phyloP scores from a whole-genome alignment of 164 flowering plant species.

The Berberis thunbergii region DNA sequence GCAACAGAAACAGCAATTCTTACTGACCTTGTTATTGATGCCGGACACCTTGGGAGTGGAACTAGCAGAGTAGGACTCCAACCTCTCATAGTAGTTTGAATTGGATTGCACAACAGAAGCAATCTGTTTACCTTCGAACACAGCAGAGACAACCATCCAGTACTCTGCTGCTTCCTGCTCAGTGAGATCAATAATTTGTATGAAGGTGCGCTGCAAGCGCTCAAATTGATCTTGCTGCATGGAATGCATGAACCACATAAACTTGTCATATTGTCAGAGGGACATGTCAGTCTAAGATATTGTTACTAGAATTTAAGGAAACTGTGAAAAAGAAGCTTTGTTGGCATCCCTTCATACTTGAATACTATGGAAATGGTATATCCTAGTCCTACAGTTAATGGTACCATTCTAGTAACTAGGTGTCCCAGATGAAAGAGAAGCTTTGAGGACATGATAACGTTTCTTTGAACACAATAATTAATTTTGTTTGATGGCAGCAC shows the following conservation, averaged over 20 bases:
- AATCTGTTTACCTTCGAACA: slow-evolving; percentile 66
- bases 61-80: slow-evolving; percentile 17
- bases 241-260: neutral
- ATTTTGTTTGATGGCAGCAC: neutral
- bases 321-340: neutral
- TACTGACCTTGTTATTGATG: slow-evolving; percentile 75
- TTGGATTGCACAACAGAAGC: slow-evolving; percentile 20
- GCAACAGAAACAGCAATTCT: neutral
- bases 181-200: slow-evolving; percentile 80
- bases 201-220: slow-evolving; percentile 78
- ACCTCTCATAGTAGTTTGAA: slow-evolving; percentile 20
- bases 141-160: slow-evolving; percentile 64
- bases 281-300: neutral
- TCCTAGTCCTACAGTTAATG: neutral
- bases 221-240: slow-evolving; percentile 86
- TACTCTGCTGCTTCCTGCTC: slow-evolving; percentile 76
- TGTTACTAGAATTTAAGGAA: neutral
- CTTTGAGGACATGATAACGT: neutral
- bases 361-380: neutral
- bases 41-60: slow-evolving; percentile 40
- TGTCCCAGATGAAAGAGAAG: too few species aligned
- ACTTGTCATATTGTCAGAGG: neutral
- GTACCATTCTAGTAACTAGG: too few species aligned
- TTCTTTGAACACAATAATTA: neutral
- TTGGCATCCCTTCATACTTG: neutral